Conservation (phyloP, 106 monocot species). For the Dendrobium huoshanense region DNA sequence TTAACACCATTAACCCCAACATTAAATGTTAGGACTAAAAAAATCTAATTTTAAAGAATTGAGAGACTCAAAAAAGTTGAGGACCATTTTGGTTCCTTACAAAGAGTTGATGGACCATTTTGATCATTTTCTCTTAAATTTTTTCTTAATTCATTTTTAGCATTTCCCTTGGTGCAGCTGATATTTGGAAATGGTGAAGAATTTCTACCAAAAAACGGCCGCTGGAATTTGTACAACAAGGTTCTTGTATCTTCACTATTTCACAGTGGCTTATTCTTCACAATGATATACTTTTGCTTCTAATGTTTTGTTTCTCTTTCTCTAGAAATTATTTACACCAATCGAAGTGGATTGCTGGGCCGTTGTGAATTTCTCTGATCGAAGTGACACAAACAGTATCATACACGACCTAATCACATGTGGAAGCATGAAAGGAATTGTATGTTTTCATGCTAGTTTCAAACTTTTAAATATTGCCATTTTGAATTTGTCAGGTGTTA, state of each 20-base stretch:
- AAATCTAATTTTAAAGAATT: no score
- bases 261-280: not conserved
- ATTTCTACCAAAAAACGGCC: constrained; percentile 62
- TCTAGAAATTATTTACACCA: constrained; percentile 54
- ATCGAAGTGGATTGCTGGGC: constrained; percentile 49
- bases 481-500: not conserved
- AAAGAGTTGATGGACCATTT: no score
- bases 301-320: not conserved
- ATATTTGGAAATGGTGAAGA: constrained; percentile 80
- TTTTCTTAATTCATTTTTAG: no score
- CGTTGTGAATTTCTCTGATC: constrained; percentile 79
- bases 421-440: constrained; percentile 75
- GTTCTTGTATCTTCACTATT: constrained; percentile 19
- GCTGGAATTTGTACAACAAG: constrained; percentile 97
- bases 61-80: no score
- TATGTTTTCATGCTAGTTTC: constrained; percentile 19
- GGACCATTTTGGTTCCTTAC: no score
- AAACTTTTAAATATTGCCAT: not conserved
- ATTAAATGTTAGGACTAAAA: no score
- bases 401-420: constrained; percentile 65
- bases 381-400: constrained; percentile 47
- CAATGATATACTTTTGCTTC: not conserved
- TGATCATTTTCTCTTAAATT: no score
- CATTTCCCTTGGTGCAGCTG: constrained; percentile 28
- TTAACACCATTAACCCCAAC: no score